These are phyloP conservation scores for Puccinia novopanici DNA, from an alignment of 1,284 basidiomycete genomes.

Conservation along the genomic window DNA sequence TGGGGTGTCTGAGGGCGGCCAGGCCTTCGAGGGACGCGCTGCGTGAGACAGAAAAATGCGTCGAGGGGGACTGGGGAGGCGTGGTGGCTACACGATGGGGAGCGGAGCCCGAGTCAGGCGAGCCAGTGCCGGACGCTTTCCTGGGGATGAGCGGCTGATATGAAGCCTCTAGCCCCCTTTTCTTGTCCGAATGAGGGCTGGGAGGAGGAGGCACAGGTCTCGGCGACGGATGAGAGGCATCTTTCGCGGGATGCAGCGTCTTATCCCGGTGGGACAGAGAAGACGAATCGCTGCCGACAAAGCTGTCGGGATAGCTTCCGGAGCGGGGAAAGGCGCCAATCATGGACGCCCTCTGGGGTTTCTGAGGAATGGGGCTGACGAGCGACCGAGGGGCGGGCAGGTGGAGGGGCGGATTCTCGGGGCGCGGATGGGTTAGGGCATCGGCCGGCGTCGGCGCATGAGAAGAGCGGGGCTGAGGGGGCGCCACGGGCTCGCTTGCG, in stretches of 20 bases:
- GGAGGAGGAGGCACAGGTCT: not conserved
- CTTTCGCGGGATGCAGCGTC: not conserved
- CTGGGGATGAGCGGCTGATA: too few species aligned
- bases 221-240: not conserved
- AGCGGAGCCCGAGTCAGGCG: not conserved
- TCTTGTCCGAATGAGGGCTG: not conserved
- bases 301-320: slow-evolving; percentile 34
- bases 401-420: too few species aligned
- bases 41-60: slow-evolving; percentile 8
- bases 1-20: slow-evolving; percentile 18
- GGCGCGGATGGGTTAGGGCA: too few species aligned
- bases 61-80: not conserved
- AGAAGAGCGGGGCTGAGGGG: too few species aligned
- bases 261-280: not conserved
- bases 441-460: too few species aligned
- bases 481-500: too few species aligned
- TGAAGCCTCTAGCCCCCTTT: too few species aligned
- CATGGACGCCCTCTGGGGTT: slow-evolving; percentile 13
- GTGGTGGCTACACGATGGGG: not conserved
- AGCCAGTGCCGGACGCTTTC: too few species aligned
- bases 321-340: slow-evolving; percentile 47
- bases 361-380: too few species aligned
- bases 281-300: slow-evolving; percentile 1
- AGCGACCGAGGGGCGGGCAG: too few species aligned
- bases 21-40: slow-evolving; percentile 40